Percentiles rank a stretch among this genome's conserved stretches.
Conservation (phyloP, 2,329 filamentous ascomycete genomes). For the Lizonia empirigonia region DNA sequence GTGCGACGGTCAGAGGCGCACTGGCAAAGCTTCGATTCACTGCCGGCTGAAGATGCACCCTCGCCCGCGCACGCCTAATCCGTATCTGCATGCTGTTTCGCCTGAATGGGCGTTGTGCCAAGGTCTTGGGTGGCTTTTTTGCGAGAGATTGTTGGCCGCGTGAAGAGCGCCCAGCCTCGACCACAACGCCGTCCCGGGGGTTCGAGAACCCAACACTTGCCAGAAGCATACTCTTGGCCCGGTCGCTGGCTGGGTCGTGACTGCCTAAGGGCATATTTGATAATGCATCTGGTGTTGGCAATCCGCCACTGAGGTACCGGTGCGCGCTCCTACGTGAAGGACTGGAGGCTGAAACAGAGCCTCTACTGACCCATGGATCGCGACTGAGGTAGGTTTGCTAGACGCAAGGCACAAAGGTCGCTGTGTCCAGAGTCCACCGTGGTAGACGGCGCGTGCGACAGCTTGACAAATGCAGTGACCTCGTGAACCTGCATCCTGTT, state of each 20-base stretch:
- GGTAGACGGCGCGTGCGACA: constrained; percentile 9
- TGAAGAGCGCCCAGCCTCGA: constrained; percentile 33
- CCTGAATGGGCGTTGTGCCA: constrained; percentile 32
- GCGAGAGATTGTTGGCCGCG: constrained; percentile 28
- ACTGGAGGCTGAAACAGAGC: constrained; percentile 28
- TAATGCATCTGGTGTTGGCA: constrained; percentile 2
- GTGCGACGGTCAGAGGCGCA: constrained; percentile 14
- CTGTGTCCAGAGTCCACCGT: background rate
- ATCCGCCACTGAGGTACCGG: constrained; percentile 25
- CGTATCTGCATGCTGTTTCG: constrained; percentile 20
- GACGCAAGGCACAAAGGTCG: constrained; percentile 1
- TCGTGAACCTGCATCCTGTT: constrained; percentile 27
- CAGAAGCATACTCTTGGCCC: constrained; percentile 43
- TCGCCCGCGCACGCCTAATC: constrained; percentile 26
- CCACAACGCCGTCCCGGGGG: constrained; percentile 32
- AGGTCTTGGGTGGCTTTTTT: constrained; percentile 47
- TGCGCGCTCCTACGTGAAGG: constrained; percentile 4
- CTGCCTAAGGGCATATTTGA: constrained; percentile 22
- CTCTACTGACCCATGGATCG: background rate
- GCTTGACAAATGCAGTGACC: constrained; percentile 23
- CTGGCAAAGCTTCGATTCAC: constrained; percentile 36
- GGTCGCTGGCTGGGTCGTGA: constrained; percentile 20
- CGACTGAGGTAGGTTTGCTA: background rate
- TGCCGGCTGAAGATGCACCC: constrained; percentile 22
- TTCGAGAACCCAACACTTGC: constrained; percentile 44